A percentile compares a stretch with the other conserved stretches of the same genome.
These are phyloP conservation scores for Lippia alba DNA, from an alignment of 305 asterid species.

Conservation along the genomic window DNA sequence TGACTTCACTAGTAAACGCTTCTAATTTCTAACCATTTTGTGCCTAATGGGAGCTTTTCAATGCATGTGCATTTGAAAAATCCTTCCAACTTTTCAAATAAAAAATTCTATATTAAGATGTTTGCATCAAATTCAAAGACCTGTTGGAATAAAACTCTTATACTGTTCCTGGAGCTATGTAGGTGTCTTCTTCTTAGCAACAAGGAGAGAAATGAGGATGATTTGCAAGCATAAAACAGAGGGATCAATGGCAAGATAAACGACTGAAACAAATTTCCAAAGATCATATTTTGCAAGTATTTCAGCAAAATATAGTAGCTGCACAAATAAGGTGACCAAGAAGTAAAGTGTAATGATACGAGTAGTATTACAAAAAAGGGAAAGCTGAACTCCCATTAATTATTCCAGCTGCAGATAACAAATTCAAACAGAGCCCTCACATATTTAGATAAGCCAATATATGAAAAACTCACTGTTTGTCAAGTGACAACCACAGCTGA, in stretches of 20 bases:
- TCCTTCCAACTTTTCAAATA: not conserved
- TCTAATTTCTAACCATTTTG: not conserved
- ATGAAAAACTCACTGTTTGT: conserved; percentile 38
- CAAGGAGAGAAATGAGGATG: not conserved
- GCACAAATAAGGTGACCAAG: not conserved
- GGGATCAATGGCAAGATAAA: not conserved
- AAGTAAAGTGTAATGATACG: not conserved
- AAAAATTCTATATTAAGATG: not conserved
- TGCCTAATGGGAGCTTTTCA: conserved; percentile 5
- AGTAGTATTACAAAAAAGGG: not conserved
- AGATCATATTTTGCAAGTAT: not conserved
- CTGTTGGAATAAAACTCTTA: too few relatives aligned
- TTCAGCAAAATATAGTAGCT: not conserved
- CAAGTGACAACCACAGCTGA: conserved; percentile 36
- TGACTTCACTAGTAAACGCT: not conserved
- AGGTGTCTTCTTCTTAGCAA: not conserved
- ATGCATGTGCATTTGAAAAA: not conserved
- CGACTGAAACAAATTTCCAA: not conserved
- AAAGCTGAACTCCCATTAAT: not conserved
- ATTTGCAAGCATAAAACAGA: not conserved
- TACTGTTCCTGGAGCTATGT: not conserved
- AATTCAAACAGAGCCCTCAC: not conserved
- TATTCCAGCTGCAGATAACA: conserved; percentile 7
- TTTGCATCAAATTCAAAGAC: too few relatives aligned
- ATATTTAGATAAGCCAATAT: conserved; percentile 23